Percentiles rank a stretch among this genome's conserved stretches.
phyloP scores from a whole-genome alignment of 1,139 yeast species.

The Geotrichum macrosporum region DNA sequence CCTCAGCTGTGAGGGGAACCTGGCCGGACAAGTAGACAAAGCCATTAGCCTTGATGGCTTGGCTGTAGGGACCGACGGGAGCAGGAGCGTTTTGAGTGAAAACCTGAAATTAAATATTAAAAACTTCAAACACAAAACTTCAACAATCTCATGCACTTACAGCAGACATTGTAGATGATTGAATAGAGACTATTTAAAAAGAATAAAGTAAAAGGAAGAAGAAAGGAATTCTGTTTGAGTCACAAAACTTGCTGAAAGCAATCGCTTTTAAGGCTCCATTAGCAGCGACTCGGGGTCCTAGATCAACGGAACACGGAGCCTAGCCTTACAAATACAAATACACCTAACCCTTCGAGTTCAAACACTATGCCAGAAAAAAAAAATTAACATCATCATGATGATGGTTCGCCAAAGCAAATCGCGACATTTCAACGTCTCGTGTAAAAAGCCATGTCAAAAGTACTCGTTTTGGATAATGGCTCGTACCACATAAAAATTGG shows the following conservation, averaged over 20 bases:
- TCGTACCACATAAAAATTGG: constrained; percentile 82
- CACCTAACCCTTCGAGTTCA: too few relatives aligned
- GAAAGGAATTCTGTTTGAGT: not conserved
- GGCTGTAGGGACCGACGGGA: constrained; percentile 93
- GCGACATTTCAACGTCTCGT: too few relatives aligned
- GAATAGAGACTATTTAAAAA: not conserved
- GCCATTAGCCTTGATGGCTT: constrained; percentile 78
- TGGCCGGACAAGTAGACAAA: constrained; percentile 93
- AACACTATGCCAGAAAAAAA: too few relatives aligned
- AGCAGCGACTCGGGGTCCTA: too few relatives aligned
- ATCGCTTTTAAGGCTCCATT: too few relatives aligned
- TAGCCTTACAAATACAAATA: too few relatives aligned
- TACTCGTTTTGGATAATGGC: constrained; percentile 75
- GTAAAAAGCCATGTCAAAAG: constrained; percentile 24
- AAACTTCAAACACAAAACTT: not conserved
- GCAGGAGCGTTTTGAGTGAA: constrained; percentile 78
- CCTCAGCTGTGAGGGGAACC: constrained; percentile 79
- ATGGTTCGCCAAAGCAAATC: too few relatives aligned
- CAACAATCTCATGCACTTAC: constrained; percentile 13
- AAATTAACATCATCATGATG: too few relatives aligned
- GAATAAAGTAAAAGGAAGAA: not conserved
- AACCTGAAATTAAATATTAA: constrained; percentile 22
- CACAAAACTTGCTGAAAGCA: too few relatives aligned
- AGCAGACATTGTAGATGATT: constrained; percentile 20
- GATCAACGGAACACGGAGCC: too few relatives aligned